Conservation (phyloP, 352 stramenopile genomes). For the Phytopythium helicoides region DNA sequence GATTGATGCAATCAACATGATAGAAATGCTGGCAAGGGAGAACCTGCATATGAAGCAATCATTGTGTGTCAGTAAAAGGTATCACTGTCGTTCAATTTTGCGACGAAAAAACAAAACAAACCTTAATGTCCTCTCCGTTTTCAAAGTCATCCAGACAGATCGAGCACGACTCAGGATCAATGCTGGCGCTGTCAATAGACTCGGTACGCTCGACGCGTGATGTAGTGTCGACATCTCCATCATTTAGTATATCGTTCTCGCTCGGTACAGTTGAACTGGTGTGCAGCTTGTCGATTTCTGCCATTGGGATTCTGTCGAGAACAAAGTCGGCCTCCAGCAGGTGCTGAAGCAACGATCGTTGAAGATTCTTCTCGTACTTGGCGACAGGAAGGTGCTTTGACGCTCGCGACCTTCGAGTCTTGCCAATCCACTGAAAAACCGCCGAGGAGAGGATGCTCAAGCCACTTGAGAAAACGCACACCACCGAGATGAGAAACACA, state of each 20-base stretch:
- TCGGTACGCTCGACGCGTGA: background rate
- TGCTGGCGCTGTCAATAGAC: slow-evolving; percentile 1
- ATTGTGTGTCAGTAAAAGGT: no score
- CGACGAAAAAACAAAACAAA: background rate
- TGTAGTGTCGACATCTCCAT: background rate
- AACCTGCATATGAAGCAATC: slow-evolving; percentile 24
- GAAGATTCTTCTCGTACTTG: slow-evolving; percentile 52
- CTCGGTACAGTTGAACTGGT: background rate
- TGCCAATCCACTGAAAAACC: slow-evolving; percentile 63
- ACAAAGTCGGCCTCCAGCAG: slow-evolving; percentile 43
- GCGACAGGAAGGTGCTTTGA: slow-evolving; percentile 55
- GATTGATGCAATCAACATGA: slow-evolving; percentile 83
- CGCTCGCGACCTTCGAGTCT: slow-evolving; percentile 47
- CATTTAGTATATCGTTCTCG: background rate
- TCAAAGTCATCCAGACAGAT: slow-evolving; percentile 82
- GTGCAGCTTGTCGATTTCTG: slow-evolving; percentile 23
- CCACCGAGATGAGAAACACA: slow-evolving; percentile 72
- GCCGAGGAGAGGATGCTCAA: slow-evolving; percentile 66
- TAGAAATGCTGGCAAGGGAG: slow-evolving; percentile 87
- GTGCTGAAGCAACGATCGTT: slow-evolving; percentile 41
- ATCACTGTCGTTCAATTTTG: background rate
- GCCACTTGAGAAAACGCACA: slow-evolving; percentile 77
- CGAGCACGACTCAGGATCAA: slow-evolving; percentile 47
- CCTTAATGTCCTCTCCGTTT: slow-evolving; percentile 52
- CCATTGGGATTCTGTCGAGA: slow-evolving; percentile 43